Evolutionary conservation across 78 protist species (phyloP), one percentile per base, ranked within the genome.

Genomic region (Ministeria vibrans): DNA sequence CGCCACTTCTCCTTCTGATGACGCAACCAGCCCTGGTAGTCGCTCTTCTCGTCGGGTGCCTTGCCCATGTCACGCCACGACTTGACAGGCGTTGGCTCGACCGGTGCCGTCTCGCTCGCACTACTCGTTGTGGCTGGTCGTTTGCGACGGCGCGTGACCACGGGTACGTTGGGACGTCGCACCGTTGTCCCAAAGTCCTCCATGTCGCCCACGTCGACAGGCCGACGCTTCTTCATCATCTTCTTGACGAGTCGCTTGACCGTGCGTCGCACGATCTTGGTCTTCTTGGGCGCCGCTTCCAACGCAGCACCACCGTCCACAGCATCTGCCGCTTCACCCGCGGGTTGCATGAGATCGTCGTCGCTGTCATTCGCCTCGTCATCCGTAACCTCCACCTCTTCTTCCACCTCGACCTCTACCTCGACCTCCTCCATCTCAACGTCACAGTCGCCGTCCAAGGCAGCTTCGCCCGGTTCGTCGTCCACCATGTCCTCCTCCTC

Each of bases 1-100:
- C 71, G 46, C 90, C 90, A 87, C 15, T 46, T 41, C 43, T 0
- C 20, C 59, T 82, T 81, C 75, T 36, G 9, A 61, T 62, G 42
- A 68, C 6, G 0, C 62, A 87, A 68, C 87, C 87, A 86, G 20
- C 69, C 80, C 36, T 0, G 43, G 28, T 28, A 41, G 41, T 62
- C 71, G 18, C 9, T 73, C 42, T 9, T 5, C 0, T 62, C 32
- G 9, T 72, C 53, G 30, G 75, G 75, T 15, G 74, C 36, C 6
- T 43, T 27, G 38, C 42, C 77, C 45, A 1, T 15, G 34, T 63
- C 43, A 30, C 3, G 36, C 66, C 27, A 5, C 11, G 66, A 61
- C 27, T 25, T 5, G 28, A 61, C 66, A 11, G 28, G 59, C 11
- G 59, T 11, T 51, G 59, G 11, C 59, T 18, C 11, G n/a, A 51